A percentile compares a stretch with the other conserved stretches of the same genome.
These are phyloP conservation scores for Echites panduratus DNA, from an alignment of 257 asterid species.

Conservation along the genomic window DNA sequence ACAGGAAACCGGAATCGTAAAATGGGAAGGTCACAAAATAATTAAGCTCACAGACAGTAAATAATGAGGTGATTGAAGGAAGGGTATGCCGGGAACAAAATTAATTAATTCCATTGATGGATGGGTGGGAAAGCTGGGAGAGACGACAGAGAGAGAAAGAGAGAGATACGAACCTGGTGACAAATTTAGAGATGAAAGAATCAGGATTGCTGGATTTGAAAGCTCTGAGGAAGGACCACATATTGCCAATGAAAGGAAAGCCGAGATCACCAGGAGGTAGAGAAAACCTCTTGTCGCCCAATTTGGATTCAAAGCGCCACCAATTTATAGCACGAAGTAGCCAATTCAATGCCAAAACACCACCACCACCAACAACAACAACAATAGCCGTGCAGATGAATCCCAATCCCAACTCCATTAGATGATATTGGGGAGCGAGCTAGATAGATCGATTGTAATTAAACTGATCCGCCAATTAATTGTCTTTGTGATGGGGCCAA, in stretches of 20 bases:
- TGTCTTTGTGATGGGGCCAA: neutral
- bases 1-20: too few species aligned
- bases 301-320: constrained; percentile 48
- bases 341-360: constrained; percentile 30
- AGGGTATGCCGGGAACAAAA: too few species aligned
- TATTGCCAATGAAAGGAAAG: constrained; percentile 79
- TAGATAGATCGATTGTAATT: too few species aligned
- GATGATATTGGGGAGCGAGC: too few species aligned
- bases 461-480: too few species aligned
- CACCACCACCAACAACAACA: too few species aligned
- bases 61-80: too few species aligned
- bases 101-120: too few species aligned
- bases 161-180: constrained; percentile 40
- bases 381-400: constrained; percentile 15
- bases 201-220: constrained; percentile 64
- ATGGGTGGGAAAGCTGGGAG: too few species aligned
- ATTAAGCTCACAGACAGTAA: too few species aligned
- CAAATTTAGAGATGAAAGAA: constrained; percentile 48
- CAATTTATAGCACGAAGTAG: constrained; percentile 32
- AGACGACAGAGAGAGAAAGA: constrained; percentile 4
- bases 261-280: constrained; percentile 90
- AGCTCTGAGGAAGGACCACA: constrained; percentile 84
- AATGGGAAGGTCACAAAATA: neutral
- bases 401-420: constrained; percentile 14
- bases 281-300: constrained; percentile 40